A percentile compares a stretch with the other conserved stretches of the same genome.
phyloP scores from a whole-genome alignment of 176 grass and related monocot species.

The Microstegium vimineum region DNA sequence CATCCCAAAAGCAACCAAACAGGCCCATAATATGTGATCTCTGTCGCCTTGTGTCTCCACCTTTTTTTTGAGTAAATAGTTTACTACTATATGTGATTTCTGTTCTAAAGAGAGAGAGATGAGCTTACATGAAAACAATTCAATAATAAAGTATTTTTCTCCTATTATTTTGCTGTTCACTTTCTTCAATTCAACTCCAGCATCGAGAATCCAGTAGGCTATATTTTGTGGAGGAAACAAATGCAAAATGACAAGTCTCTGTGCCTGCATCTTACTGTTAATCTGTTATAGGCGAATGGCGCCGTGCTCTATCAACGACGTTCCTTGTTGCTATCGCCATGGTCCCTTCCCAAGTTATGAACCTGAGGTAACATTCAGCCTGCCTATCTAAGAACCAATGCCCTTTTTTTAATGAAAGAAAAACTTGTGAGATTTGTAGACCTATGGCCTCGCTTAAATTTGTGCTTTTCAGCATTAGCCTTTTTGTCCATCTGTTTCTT shows the following conservation, averaged over 20 bases:
- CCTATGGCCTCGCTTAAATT: neutral
- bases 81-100: neutral
- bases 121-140: neutral
- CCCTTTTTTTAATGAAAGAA: neutral
- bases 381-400: neutral
- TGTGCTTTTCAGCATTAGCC: neutral
- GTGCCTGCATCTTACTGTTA: neutral
- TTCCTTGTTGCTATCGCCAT: constrained; percentile 36
- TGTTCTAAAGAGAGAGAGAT: neutral
- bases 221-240: neutral
- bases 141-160: neutral
- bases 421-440: neutral
- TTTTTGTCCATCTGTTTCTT: neutral
- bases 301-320: constrained; percentile 53
- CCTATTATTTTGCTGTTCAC: neutral
- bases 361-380: constrained; percentile 37
- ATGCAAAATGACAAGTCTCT: neutral
- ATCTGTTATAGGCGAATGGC: constrained; percentile 47
- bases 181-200: neutral
- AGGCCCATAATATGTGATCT: no score
- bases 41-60: neutral
- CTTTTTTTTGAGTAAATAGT: neutral
- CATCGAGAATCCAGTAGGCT: neutral
- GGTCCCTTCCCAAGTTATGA: constrained; percentile 39
- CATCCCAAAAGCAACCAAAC: no score